A percentile compares a stretch with the other conserved stretches of the same genome.
Evolutionary conservation across 2,329 filamentous ascomycete genomes (phyloP).

Genomic region (Sarocladiaceae sp.): DNA sequence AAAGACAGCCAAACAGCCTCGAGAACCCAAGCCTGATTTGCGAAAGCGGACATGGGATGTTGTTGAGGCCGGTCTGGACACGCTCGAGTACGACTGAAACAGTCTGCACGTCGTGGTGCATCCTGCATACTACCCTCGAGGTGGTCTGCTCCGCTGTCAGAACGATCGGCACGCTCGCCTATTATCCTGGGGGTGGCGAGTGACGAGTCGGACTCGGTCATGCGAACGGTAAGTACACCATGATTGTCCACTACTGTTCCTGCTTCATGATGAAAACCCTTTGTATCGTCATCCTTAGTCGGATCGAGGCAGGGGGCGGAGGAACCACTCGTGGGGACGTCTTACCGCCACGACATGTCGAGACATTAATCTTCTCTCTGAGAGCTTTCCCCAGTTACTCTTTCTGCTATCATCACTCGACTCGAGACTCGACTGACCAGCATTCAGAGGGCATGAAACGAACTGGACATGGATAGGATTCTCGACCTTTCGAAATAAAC

Average conservation of each 20-base stretch:
- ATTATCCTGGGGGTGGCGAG: too few relatives aligned
- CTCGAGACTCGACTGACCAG: too few relatives aligned
- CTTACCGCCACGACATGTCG: slow-evolving; percentile 35
- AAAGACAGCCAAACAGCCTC: slow-evolving; percentile 29
- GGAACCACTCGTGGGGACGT: slow-evolving; percentile 22
- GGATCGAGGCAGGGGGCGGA: slow-evolving; percentile 41
- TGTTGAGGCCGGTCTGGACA: slow-evolving; percentile 54
- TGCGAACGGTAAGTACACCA: background rate
- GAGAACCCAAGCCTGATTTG: slow-evolving; percentile 52
- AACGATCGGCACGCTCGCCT: too few relatives aligned
- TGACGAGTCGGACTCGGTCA: background rate
- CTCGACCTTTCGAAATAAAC: too few relatives aligned
- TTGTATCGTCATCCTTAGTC: slow-evolving; percentile 98
- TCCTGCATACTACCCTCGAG: background rate
- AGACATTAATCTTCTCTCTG: slow-evolving; percentile 52
- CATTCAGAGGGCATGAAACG: too few relatives aligned
- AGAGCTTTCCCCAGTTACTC: slow-evolving; percentile 16
- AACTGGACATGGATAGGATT: too few relatives aligned
- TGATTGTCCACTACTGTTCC: background rate
- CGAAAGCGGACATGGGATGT: slow-evolving; percentile 63
- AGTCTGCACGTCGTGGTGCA: background rate
- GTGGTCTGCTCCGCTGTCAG: too few relatives aligned
- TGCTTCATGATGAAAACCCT: slow-evolving; percentile 68
- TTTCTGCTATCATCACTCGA: background rate
- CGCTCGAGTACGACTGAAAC: slow-evolving; percentile 54